Conservation (phyloP, 2,329 filamentous ascomycete species). For the Botryosphaeria dothidea region DNA sequence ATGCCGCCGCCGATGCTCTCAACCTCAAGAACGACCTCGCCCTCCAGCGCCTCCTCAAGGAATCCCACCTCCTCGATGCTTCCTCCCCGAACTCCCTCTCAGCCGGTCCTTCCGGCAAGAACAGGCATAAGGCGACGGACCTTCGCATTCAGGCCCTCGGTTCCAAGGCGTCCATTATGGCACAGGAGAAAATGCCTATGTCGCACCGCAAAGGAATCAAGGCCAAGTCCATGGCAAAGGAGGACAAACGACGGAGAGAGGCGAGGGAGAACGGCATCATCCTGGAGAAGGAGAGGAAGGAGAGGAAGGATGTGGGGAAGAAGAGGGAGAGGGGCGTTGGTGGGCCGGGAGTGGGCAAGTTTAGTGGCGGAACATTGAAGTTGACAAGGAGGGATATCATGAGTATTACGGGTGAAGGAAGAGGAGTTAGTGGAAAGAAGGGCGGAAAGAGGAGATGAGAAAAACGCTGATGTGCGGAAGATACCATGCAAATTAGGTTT, state of each 20-base stretch:
- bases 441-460: slow-evolving; percentile 5
- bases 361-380: slow-evolving; percentile 76
- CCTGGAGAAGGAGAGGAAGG: slow-evolving; percentile 63
- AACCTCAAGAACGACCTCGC: slow-evolving; percentile 91
- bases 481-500: neutral
- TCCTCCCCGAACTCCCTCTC: slow-evolving; percentile 52
- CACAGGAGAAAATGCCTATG: slow-evolving; percentile 88
- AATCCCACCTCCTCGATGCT: slow-evolving; percentile 81
- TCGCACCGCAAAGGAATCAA: slow-evolving; percentile 81
- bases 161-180: slow-evolving; percentile 71
- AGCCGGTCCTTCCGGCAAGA: slow-evolving; percentile 60
- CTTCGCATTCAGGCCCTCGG: slow-evolving; percentile 80
- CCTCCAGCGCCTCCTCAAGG: slow-evolving; percentile 83
- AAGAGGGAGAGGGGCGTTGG: slow-evolving; percentile 65
- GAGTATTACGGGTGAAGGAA: slow-evolving; percentile 50
- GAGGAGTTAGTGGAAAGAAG: slow-evolving; percentile 9
- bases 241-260: slow-evolving; percentile 72
- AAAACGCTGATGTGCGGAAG: neutral
- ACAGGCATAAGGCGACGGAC: slow-evolving; percentile 79
- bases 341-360: slow-evolving; percentile 75
- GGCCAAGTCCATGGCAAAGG: slow-evolving; percentile 64
- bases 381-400: slow-evolving; percentile 76
- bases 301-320: slow-evolving; percentile 42
- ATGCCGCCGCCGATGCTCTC: slow-evolving; percentile 57
- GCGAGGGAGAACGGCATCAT: slow-evolving; percentile 90